These are phyloP conservation scores for Ramaria sp. DNA, from an alignment of 768 basidiomycete genomes.

Conservation along the genomic window DNA sequence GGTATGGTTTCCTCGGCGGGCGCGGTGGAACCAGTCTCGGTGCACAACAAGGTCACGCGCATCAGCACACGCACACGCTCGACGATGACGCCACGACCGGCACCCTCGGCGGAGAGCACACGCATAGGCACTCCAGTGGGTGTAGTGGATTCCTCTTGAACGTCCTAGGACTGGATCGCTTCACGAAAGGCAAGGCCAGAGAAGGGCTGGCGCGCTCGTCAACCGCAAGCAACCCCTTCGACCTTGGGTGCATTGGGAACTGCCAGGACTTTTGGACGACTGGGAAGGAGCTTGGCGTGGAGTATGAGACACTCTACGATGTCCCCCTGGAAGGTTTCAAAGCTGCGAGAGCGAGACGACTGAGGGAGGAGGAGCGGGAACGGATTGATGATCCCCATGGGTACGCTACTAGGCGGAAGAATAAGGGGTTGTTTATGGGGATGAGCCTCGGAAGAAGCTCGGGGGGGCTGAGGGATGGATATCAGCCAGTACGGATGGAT, in stretches of 20 bases:
- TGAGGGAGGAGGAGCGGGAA: constrained; percentile 42
- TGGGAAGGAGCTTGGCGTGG: constrained; percentile 76
- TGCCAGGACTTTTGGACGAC: constrained; percentile 93
- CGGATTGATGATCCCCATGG: constrained; percentile 46
- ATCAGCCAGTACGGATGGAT: constrained; percentile 46
- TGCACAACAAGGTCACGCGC: constrained; percentile 64
- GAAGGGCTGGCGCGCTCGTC: constrained; percentile 73
- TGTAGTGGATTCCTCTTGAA: constrained; percentile 70
- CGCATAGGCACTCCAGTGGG: constrained; percentile 25
- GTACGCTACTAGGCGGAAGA: constrained; percentile 24
- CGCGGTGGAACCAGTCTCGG: constrained; percentile 57
- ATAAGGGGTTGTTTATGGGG: constrained; percentile 27
- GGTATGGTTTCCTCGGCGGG: constrained; percentile 96
- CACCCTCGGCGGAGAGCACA: constrained; percentile 32
- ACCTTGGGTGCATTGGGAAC: constrained; percentile 65
- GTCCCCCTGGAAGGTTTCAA: constrained; percentile 77
- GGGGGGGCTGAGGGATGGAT: constrained; percentile 36
- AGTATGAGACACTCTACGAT: constrained; percentile 85
- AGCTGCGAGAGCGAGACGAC: constrained; percentile 54
- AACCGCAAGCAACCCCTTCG: constrained; percentile 84
- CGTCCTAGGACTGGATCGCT: constrained; percentile 86
- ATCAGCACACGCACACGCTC: constrained; percentile 34
- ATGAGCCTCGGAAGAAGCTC: constrained; percentile 19
- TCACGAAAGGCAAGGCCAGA: constrained; percentile 83
- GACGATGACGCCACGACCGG: constrained; percentile 19